Conservation (phyloP, 2,329 filamentous ascomycete species). For the Pochonia chlamydosporia region DNA sequence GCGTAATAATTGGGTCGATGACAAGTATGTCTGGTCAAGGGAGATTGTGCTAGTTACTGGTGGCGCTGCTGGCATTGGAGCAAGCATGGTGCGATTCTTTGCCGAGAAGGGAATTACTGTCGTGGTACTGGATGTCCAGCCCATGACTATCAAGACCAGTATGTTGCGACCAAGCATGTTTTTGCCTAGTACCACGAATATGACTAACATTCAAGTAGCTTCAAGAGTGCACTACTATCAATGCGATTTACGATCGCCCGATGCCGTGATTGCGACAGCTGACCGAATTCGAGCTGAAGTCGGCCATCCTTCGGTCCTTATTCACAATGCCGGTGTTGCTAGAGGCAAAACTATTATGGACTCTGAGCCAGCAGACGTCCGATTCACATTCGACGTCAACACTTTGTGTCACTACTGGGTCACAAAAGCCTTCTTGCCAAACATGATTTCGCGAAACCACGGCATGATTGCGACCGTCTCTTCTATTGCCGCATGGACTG, state of each 20-base stretch:
- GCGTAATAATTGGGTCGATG: slow-evolving; percentile 29
- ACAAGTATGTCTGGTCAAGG: slow-evolving; percentile 56
- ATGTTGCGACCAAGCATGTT: slow-evolving; percentile 16
- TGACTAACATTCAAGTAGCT: slow-evolving; percentile 14
- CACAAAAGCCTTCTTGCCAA: slow-evolving; percentile 61
- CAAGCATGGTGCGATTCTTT: slow-evolving; percentile 58
- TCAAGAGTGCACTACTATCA: slow-evolving; percentile 61
- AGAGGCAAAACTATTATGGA: slow-evolving; percentile 57
- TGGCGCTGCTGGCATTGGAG: slow-evolving; percentile 69
- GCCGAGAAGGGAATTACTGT: slow-evolving; percentile 60
- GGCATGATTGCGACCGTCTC: slow-evolving; percentile 70
- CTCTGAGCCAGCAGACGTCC: slow-evolving; percentile 50
- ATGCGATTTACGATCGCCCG: slow-evolving; percentile 61
- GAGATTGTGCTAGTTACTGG: slow-evolving; percentile 72
- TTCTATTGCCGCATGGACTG: slow-evolving; percentile 55
- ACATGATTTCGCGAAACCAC: slow-evolving; percentile 58
- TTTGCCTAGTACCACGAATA: background rate
- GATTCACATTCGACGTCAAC: slow-evolving; percentile 68
- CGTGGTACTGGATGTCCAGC: slow-evolving; percentile 65
- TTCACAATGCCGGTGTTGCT: slow-evolving; percentile 66
- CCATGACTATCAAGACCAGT: slow-evolving; percentile 48
- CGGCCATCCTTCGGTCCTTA: slow-evolving; percentile 62
- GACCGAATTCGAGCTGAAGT: slow-evolving; percentile 46
- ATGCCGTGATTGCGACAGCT: slow-evolving; percentile 46
- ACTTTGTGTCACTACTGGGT: slow-evolving; percentile 61